Conservation (phyloP, 176 grass and related monocot species). For the Carex parvula region DNA sequence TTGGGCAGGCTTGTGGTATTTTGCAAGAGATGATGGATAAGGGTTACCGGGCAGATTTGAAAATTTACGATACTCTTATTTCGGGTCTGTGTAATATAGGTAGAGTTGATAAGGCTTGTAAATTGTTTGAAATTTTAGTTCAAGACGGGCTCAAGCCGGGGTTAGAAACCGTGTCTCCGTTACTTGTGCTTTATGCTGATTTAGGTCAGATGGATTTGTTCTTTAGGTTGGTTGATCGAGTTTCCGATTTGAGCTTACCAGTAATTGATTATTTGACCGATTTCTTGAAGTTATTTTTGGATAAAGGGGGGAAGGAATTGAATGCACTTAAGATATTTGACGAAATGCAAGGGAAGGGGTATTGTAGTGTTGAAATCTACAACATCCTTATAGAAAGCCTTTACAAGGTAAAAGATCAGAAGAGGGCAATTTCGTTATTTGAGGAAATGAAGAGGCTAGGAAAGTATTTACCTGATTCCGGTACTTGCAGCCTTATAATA, state of each 20-base stretch:
- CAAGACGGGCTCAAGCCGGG: constrained; percentile 50
- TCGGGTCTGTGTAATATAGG: constrained; percentile 54
- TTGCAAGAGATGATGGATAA: constrained; percentile 75
- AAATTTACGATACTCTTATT: constrained; percentile 77
- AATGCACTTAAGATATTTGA: constrained; percentile 59
- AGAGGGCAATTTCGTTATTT: constrained; percentile 45
- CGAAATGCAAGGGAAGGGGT: constrained; percentile 47
- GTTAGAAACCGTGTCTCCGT: constrained; percentile 49
- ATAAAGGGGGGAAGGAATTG: constrained; percentile 50
- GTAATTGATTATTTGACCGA: constrained; percentile 46
- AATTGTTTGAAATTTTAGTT: constrained; percentile 64
- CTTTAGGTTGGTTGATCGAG: constrained; percentile 44
- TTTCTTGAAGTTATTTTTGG: constrained; percentile 49
- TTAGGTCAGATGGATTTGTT: constrained; percentile 46
- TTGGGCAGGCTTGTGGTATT: constrained; percentile 54
- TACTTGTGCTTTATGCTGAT: constrained; percentile 66
- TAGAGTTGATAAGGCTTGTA: constrained; percentile 59
- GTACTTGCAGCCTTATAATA: constrained; percentile 68
- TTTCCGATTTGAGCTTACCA: constrained; percentile 48
- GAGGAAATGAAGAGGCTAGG: constrained; percentile 60
- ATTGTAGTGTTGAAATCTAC: constrained; percentile 52
- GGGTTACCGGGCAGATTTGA: constrained; percentile 61
- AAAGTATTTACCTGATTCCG: constrained; percentile 47
- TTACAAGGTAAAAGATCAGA: constrained; percentile 56
- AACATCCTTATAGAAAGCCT: constrained; percentile 74